Conservation (phyloP, 1,139 yeast species). For the Suhomyces wounanorum region DNA sequence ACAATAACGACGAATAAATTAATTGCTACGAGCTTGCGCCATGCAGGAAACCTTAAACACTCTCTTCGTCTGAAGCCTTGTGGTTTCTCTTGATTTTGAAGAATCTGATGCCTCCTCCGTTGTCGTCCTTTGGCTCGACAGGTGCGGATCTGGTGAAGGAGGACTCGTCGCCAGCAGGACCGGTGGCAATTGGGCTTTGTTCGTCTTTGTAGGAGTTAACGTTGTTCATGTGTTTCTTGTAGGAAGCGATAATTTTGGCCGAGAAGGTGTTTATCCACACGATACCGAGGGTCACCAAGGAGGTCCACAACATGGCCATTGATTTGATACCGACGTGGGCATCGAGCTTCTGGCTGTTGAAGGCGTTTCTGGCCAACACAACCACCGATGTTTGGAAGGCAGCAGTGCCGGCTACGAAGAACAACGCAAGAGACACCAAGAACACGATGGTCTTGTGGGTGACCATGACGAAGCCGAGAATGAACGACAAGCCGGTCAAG, state of each 20-base stretch:
- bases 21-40: conserved; percentile 1
- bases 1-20: conserved; percentile 8
- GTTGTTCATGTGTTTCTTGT: conserved; percentile 45
- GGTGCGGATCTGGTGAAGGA: conserved; percentile 48
- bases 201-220: conserved; percentile 27
- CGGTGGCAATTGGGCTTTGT: conserved; percentile 13
- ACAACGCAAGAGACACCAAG: conserved; percentile 52
- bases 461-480: conserved; percentile 50
- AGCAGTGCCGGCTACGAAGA: conserved; percentile 61
- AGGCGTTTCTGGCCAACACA: conserved; percentile 67
- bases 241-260: conserved; percentile 50
- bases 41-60: conserved; percentile 39
- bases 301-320: conserved; percentile 71
- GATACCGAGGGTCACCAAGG: conserved; percentile 54
- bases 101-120: conserved; percentile 69
- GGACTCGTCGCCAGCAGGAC: conserved; percentile 40
- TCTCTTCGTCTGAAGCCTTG: conserved; percentile 60
- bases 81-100: conserved; percentile 75
- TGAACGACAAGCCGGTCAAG: conserved; percentile 48
- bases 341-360: conserved; percentile 42
- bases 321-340: conserved; percentile 58
- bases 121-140: conserved; percentile 36
- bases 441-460: conserved; percentile 56
- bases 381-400: conserved; percentile 67
- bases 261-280: conserved; percentile 59